phyloP scores from a whole-genome alignment of 306 rosid species.

The Erythrophleum fordii region DNA sequence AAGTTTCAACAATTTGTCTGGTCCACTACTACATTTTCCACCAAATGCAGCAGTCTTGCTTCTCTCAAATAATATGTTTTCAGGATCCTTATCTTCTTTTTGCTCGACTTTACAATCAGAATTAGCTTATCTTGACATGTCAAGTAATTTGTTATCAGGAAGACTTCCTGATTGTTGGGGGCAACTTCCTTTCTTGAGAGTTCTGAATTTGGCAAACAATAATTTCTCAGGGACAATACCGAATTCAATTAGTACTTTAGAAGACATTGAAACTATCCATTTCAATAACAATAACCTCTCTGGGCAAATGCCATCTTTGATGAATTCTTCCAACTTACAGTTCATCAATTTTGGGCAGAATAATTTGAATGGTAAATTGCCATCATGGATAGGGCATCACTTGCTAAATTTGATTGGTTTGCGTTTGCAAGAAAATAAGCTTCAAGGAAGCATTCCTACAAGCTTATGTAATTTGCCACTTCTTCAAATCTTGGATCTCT shows the following conservation, averaged over 20 bases:
- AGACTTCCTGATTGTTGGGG: background rate
- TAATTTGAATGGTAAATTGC: conserved; percentile 10
- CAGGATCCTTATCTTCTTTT: background rate
- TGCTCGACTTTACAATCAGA: background rate
- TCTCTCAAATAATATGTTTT: conserved; percentile 35
- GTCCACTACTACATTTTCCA: conserved; percentile 24
- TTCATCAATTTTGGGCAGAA: conserved; percentile 26
- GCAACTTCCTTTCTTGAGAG: background rate
- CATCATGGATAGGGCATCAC: conserved; percentile 20
- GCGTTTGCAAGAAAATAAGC: background rate
- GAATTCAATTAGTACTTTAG: background rate
- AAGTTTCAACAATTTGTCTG: conserved; percentile 35
- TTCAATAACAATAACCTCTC: conserved; percentile 20
- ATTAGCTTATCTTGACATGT: background rate
- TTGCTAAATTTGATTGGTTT: background rate
- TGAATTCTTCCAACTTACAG: background rate
- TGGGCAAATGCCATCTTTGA: conserved; percentile 23
- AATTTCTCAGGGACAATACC: conserved; percentile 34
- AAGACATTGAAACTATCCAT: background rate
- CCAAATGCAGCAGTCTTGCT: fast-evolving
- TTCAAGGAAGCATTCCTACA: conserved; percentile 16
- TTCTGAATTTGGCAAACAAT: conserved; percentile 28
- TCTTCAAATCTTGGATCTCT: too few relatives aligned
- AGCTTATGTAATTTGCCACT: too few relatives aligned
- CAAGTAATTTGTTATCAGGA: background rate